Percentiles rank a stretch among this genome's conserved stretches.
phyloP scores from a whole-genome alignment of 495 filamentous ascomycete genomes.

The Amphirosellinia nigrospora region DNA sequence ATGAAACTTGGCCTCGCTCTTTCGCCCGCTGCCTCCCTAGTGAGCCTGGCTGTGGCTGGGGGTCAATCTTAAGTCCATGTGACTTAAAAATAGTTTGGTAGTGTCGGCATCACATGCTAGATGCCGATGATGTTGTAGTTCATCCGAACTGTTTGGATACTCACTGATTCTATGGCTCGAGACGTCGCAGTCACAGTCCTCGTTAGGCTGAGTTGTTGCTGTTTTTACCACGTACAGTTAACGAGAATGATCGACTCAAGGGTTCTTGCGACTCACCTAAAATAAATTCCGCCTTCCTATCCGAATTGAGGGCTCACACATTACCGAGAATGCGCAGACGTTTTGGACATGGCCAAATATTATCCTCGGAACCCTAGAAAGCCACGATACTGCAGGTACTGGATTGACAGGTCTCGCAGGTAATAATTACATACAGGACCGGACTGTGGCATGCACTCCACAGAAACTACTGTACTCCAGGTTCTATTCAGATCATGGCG shows the following conservation, averaged over 20 bases:
- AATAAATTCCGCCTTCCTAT: conserved; percentile 7
- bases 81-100: conserved; percentile 19
- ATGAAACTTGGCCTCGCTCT: conserved; percentile 1
- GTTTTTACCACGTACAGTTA: conserved; percentile 4
- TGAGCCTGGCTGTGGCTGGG: not conserved
- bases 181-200: not conserved
- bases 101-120: conserved; percentile 23
- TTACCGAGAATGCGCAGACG: not conserved
- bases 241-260: conserved; percentile 7
- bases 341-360: not conserved
- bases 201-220: not conserved
- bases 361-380: not conserved
- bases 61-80: conserved; percentile 4
- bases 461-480: conserved; percentile 24
- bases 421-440: conserved; percentile 7
- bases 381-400: not conserved
- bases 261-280: not conserved
- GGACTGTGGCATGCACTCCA: conserved; percentile 3
- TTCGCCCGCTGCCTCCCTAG: not conserved
- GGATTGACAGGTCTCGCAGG: not conserved
- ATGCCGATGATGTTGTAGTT: conserved; percentile 4
- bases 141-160: not conserved
- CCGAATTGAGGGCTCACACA: not conserved
- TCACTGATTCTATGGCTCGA: not conserved
- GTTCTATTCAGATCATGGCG: conserved; percentile 13